Percentiles rank a stretch among this genome's conserved stretches.
Conservation (phyloP, 139 green algal genomes). For the Micractinium sp. region DNA sequence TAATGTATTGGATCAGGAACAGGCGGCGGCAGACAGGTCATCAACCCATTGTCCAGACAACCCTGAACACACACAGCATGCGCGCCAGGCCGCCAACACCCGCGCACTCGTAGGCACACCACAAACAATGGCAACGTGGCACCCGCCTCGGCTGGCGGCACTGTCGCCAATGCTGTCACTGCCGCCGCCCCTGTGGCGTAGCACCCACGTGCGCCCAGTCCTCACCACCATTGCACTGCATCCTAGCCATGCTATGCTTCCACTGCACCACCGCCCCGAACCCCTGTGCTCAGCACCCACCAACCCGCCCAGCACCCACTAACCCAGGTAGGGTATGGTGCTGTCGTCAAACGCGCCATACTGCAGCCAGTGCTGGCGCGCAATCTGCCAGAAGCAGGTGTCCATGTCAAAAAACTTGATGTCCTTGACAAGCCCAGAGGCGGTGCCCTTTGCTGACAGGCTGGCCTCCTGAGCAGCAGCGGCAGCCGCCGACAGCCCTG, state of each 20-base stretch:
- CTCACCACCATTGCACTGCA: too few species aligned
- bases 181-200: too few species aligned
- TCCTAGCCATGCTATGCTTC: neutral
- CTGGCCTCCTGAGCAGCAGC: slow-evolving; percentile 33
- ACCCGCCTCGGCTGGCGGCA: neutral
- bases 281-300: neutral
- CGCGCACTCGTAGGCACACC: neutral
- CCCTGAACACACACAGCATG: too few species aligned
- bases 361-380: slow-evolving; percentile 48
- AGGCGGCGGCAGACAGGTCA: neutral
- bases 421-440: slow-evolving; percentile 57
- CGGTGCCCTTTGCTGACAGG: slow-evolving; percentile 40
- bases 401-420: slow-evolving; percentile 67
- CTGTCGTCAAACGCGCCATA: slow-evolving; percentile 40
- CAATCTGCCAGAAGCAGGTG: slow-evolving; percentile 63
- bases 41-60: neutral
- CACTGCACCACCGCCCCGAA: neutral
- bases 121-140: neutral
- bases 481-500: slow-evolving; percentile 1
- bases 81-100: too few species aligned
- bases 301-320: neutral
- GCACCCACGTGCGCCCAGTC: too few species aligned
- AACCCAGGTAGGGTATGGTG: slow-evolving; percentile 46
- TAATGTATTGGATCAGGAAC: neutral
- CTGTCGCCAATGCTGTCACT: too few species aligned